Evolutionary conservation across 495 filamentous ascomycete genomes (phyloP).

Genomic region (Hyaloscypha finlandica): DNA sequence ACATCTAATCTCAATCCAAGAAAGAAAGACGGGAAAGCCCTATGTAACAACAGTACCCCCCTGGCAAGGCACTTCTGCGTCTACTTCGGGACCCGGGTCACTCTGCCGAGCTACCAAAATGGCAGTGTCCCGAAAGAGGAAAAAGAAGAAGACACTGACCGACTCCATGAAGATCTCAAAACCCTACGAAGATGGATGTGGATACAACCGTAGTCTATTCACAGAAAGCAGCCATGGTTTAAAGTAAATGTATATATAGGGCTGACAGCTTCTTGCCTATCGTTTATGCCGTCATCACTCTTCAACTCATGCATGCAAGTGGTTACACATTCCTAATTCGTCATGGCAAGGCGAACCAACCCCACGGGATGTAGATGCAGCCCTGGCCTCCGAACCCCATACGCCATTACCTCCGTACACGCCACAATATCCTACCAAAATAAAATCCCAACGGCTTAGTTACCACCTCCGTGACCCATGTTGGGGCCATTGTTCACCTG

Average conservation of each 20-base stretch:
- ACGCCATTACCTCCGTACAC: constrained; percentile 3
- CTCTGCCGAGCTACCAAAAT: too few relatives aligned
- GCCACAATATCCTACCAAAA: neutral
- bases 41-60: too few relatives aligned
- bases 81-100: neutral
- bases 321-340: neutral
- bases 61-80: neutral
- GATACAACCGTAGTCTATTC: too few relatives aligned
- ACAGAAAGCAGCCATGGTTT: too few relatives aligned
- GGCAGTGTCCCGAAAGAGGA: too few relatives aligned
- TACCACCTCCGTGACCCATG: constrained; percentile 25
- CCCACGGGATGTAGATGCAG: neutral
- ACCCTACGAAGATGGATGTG: too few relatives aligned
- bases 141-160: too few relatives aligned
- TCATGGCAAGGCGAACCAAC: neutral
- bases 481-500: constrained; percentile 24
- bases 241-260: neutral
- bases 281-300: neutral
- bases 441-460: constrained; percentile 12
- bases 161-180: too few relatives aligned
- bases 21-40: too few relatives aligned
- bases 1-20: too few relatives aligned
- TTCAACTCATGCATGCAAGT: neutral
- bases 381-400: neutral
- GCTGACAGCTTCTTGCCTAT: neutral